These are phyloP conservation scores for Nannizziopsis barbatae DNA, from an alignment of 2,329 filamentous ascomycete species.

Conservation along the genomic window DNA sequence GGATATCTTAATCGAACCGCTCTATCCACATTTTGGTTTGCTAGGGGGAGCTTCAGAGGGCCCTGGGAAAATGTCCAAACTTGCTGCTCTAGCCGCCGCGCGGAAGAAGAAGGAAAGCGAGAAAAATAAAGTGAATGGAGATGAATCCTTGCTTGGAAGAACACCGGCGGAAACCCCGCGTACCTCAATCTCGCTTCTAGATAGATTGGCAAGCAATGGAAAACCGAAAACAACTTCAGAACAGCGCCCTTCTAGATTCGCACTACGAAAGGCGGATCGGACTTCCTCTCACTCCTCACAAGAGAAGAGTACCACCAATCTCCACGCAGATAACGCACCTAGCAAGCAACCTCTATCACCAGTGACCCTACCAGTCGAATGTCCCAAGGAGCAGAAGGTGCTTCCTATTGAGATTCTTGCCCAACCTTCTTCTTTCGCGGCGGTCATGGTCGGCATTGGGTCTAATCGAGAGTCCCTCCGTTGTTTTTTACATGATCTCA, in stretches of 20 bases:
- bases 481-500: not conserved
- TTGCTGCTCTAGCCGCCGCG: conserved; percentile 78
- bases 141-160: not conserved
- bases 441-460: conserved; percentile 31
- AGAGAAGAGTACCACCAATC: not conserved
- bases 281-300: not conserved
- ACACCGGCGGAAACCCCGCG: conserved; percentile 16
- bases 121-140: conserved; percentile 29
- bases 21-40: conserved; percentile 53
- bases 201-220: conserved; percentile 28
- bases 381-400: not conserved
- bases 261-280: conserved; percentile 8
- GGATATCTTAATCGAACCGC: conserved; percentile 50
- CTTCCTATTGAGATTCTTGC: conserved; percentile 29
- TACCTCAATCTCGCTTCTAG: conserved; percentile 27
- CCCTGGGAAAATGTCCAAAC: conserved; percentile 68
- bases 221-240: conserved; percentile 14
- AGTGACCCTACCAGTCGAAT: not conserved
- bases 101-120: conserved; percentile 71
- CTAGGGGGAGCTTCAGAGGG: conserved; percentile 60
- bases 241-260: not conserved
- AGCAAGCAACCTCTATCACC: not conserved
- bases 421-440: conserved; percentile 42
- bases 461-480: not conserved
- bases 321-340: not conserved